A percentile compares a stretch with the other conserved stretches of the same genome.
phyloP scores from a whole-genome alignment of 73 alveolate species.

The Symbiodinium pilosum region DNA sequence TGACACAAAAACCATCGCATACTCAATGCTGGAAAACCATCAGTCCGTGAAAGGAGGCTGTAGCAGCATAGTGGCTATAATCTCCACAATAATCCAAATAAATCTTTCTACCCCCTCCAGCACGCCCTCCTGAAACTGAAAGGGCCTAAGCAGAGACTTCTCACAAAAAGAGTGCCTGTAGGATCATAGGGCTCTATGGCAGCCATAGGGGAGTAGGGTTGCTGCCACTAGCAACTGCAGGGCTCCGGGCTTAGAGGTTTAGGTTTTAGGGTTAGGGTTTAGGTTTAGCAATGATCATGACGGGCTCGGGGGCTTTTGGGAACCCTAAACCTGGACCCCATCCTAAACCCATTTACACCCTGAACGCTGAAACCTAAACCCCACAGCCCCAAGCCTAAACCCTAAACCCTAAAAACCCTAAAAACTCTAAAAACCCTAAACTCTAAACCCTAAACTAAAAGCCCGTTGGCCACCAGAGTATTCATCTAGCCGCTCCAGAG shows the following conservation, averaged over 20 bases:
- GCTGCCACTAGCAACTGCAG: not conserved
- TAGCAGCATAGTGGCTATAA: too few species aligned
- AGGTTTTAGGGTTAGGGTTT: not conserved
- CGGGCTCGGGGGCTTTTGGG: not conserved
- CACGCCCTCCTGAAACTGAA: too few species aligned
- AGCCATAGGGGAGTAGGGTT: not conserved
- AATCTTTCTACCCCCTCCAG: too few species aligned
- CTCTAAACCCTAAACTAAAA: not conserved
- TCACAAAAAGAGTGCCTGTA: too few species aligned
- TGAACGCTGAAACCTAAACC: not conserved
- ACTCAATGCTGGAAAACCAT: too few species aligned
- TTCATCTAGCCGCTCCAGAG: constrained; percentile 2
- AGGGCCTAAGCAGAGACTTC: too few species aligned
- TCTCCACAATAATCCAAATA: too few species aligned
- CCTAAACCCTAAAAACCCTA: not conserved
- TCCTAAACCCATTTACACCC: not conserved
- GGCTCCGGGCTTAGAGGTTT: not conserved
- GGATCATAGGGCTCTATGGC: too few species aligned
- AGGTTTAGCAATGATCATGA: too few species aligned
- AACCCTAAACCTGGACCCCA: not conserved
- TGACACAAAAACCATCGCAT: too few species aligned
- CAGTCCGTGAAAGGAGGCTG: too few species aligned
- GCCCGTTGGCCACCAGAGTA: not conserved
- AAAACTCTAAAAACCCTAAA: too few species aligned
- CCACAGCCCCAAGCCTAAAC: not conserved